A percentile compares a stretch with the other conserved stretches of the same genome.
phyloP scores from a whole-genome alignment of 1,284 basidiomycete species.

The Pulveroboletus sp. region DNA sequence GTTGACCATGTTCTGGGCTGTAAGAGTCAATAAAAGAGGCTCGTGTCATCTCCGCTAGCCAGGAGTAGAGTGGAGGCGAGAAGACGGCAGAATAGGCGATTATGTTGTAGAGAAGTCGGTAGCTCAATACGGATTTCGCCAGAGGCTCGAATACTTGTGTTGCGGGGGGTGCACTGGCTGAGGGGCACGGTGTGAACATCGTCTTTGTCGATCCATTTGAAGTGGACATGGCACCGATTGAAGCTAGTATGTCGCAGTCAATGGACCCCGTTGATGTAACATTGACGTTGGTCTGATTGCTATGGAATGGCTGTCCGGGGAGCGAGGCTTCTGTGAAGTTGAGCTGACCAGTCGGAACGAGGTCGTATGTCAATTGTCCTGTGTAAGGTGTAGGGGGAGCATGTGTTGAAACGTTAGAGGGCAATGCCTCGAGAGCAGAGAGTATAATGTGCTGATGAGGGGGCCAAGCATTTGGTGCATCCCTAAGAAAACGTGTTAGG shows the following conservation, averaged over 20 bases:
- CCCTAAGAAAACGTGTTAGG: slow-evolving; percentile 40
- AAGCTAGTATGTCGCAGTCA: too few species aligned
- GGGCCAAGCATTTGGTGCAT: slow-evolving; percentile 78
- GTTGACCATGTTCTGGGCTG: slow-evolving; percentile 28
- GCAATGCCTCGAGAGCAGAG: slow-evolving; percentile 71
- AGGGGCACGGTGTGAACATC: too few species aligned
- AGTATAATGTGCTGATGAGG: slow-evolving; percentile 85
- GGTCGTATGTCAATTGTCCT: slow-evolving; percentile 56
- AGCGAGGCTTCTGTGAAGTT: slow-evolving; percentile 63
- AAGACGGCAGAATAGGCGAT: slow-evolving; percentile 18
- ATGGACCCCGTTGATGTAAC: too few species aligned
- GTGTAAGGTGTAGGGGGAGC: slow-evolving; percentile 45
- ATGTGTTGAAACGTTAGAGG: slow-evolving; percentile 58
- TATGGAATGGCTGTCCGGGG: slow-evolving; percentile 58
- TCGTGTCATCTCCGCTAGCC: slow-evolving; percentile 10
- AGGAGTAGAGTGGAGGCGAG: slow-evolving; percentile 38
- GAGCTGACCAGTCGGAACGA: slow-evolving; percentile 75
- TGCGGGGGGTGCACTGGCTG: slow-evolving; percentile 39
- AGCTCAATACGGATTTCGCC: slow-evolving; percentile 36
- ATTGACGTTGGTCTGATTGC: slow-evolving; percentile 41
- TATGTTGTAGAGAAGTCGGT: too few species aligned
- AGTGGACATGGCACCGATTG: too few species aligned
- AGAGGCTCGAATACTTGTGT: slow-evolving; percentile 56
- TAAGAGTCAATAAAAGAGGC: slow-evolving; percentile 21
- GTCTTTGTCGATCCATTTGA: too few species aligned